Conservation (phyloP, 2,329 filamentous ascomycete species). For the Colletotrichum liaoningense region DNA sequence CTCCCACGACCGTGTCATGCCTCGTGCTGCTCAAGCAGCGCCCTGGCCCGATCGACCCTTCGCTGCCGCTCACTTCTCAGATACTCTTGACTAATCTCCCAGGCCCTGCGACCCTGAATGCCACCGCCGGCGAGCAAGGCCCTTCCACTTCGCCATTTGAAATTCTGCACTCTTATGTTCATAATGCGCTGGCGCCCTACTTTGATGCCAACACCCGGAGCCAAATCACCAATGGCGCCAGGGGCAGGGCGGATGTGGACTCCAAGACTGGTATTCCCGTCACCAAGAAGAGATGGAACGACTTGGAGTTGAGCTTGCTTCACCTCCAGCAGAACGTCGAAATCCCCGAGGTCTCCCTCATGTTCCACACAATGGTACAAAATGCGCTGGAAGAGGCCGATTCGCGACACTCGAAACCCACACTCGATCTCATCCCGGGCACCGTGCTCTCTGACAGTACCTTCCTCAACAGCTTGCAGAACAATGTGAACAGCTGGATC, state of each 20-base stretch:
- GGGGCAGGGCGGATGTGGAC: constrained; percentile 85
- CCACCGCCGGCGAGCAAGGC: constrained; percentile 75
- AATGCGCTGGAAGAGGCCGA: constrained; percentile 83
- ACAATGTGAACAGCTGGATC: constrained; percentile 97
- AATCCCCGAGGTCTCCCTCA: constrained; percentile 90
- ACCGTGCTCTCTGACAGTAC: constrained; percentile 86
- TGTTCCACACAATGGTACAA: constrained; percentile 90
- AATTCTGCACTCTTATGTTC: constrained; percentile 90
- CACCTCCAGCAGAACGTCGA: constrained; percentile 98
- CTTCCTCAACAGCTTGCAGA: constrained; percentile 93
- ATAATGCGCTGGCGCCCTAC: constrained; percentile 92
- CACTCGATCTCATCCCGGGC: constrained; percentile 81
- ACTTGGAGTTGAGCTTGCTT: constrained; percentile 88
- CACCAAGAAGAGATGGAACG: constrained; percentile 97
- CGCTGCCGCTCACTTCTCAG: constrained; percentile 84
- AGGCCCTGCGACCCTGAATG: constrained; percentile 78
- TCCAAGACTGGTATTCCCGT: constrained; percentile 94
- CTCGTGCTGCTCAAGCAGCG: constrained; percentile 87
- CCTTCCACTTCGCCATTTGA: constrained; percentile 87
- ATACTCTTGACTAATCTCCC: constrained; percentile 94
- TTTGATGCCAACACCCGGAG: constrained; percentile 96
- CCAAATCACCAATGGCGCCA: constrained; percentile 72
- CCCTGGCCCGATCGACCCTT: constrained; percentile 86
- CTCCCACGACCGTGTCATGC: constrained; percentile 83
- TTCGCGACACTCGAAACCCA: constrained; percentile 73